Evolutionary conservation across 768 basidiomycete species (phyloP), one percentile per base, ranked within the genome.

Genomic region (Serendipita sp.): DNA sequence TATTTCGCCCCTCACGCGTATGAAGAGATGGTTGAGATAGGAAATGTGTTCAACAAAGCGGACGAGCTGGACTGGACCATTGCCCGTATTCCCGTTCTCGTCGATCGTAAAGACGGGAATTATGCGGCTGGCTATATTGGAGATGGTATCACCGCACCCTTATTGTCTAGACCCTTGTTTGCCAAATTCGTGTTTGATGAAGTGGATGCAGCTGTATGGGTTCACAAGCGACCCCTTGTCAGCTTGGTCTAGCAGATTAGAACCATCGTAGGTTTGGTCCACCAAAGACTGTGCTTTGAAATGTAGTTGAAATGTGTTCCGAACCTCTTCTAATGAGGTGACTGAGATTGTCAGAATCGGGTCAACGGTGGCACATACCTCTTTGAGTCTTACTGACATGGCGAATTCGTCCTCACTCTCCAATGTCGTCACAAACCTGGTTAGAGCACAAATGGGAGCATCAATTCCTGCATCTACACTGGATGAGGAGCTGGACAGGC

Each of bases 401-500:
- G 56, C 65, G 0, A 64, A 38, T 18, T 54, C 64, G 18, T 77
- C 80, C 45, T 83, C 89, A 2, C 79, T 91, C 13, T 91, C 89
- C 44, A 85, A 85, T n/a, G 89, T 91, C 46, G 89, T 91, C 44
- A 89, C 89, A 10, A 79, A 78, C 70, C 81, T 92, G 35, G 85
- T 91, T 23, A 79, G 89, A 13, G 88, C 89, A 1, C 84, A 83
- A 32, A 85, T 89, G 82, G 89, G 89, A 52, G 68, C 81, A 15
- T 81, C 88, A 0, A 75, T 87, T 0, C 70, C 83, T 3, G 72
- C 74, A 64, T 76, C 76, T 0, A 82, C 89, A 35, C 79, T 81
- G 11, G 89, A 95, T 71, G 86, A 86, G 18, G 91, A 96, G 70
- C 82, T 98, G 52, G 95, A 98, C 75, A 81, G 83, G 51, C 89